Evolutionary conservation across 495 filamentous ascomycete genomes (phyloP).

Genomic region (Neurospora sp.): DNA sequence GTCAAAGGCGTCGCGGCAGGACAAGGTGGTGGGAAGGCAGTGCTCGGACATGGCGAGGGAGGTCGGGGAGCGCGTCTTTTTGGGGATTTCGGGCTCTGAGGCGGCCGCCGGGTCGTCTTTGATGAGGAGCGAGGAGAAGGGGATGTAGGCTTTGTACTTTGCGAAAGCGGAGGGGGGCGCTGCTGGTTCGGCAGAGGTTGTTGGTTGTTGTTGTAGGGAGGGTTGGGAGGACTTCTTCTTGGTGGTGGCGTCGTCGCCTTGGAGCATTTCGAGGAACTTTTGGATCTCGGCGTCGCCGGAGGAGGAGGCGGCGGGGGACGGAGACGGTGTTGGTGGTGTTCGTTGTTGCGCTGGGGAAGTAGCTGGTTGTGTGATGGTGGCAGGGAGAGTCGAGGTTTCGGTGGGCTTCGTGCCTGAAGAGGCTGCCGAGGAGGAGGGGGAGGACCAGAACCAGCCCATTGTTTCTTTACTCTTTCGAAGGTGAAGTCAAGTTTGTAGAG

Average conservation of each 20-base stretch:
- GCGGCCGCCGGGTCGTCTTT: constrained; percentile 10
- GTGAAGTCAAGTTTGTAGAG: not conserved
- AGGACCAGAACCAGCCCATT: constrained; percentile 46
- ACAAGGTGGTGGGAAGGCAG: constrained; percentile 69
- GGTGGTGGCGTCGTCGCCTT: constrained; percentile 12
- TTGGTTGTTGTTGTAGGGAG: constrained; percentile 1
- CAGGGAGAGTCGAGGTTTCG: constrained; percentile 3
- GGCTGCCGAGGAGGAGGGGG: constrained; percentile 15
- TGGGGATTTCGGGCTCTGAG: constrained; percentile 1
- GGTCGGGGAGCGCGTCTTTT: constrained; percentile 6
- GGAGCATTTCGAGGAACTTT: constrained; percentile 30
- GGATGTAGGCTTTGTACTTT: not conserved
- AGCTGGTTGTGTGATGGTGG: constrained; percentile 5
- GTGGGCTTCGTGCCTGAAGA: constrained; percentile 9
- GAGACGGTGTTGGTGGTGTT: constrained; percentile 3
- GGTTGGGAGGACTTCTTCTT: constrained; percentile 1
- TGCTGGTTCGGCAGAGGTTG: not conserved
- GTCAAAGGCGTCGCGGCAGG: constrained; percentile 86
- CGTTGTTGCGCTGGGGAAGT: not conserved
- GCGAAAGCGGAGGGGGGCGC: constrained; percentile 7
- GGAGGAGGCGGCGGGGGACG: constrained; percentile 7
- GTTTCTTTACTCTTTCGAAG: constrained; percentile 5
- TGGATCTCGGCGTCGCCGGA: constrained; percentile 30
- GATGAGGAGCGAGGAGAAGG: constrained; percentile 1
- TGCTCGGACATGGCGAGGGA: constrained; percentile 39